Conservation (phyloP, 202 grass and related monocot species). For the Eragrostis tef region DNA sequence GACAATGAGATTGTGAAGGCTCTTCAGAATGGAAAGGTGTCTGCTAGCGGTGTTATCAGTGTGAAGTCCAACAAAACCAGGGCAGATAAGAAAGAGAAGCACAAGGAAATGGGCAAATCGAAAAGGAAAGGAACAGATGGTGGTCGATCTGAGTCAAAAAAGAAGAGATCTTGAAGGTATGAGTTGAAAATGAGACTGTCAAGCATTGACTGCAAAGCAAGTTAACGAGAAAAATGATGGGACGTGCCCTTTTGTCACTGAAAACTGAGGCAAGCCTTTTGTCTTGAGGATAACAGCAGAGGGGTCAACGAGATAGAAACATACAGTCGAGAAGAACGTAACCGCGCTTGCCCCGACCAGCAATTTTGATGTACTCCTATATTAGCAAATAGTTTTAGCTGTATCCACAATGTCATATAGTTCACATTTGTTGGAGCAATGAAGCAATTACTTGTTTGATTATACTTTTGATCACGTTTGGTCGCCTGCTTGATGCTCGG, state of each 20-base stretch:
- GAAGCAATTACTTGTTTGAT: not conserved
- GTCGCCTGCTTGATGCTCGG: too few relatives aligned
- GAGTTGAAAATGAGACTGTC: not conserved
- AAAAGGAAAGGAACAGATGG: conserved; percentile 80
- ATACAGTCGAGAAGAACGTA: not conserved
- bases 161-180: conserved; percentile 55
- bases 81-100: conserved; percentile 56
- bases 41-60: conserved; percentile 74
- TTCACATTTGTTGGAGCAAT: not conserved
- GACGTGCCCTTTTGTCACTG: not conserved
- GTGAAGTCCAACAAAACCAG: conserved; percentile 71
- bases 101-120: conserved; percentile 48
- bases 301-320: not conserved
- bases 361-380: conserved; percentile 31
- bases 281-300: not conserved
- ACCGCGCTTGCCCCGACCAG: not conserved
- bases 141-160: conserved; percentile 64
- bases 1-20: conserved; percentile 70
- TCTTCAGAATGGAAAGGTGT: conserved; percentile 65
- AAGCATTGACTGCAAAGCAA: not conserved
- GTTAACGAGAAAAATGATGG: not conserved
- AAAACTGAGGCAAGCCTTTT: not conserved
- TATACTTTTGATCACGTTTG: not conserved
- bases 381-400: not conserved
- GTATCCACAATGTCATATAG: not conserved